A percentile compares a stretch with the other conserved stretches of the same genome.
Conservation (phyloP, 2,329 filamentous ascomycete genomes). For the Arthrobotrys musiformis region DNA sequence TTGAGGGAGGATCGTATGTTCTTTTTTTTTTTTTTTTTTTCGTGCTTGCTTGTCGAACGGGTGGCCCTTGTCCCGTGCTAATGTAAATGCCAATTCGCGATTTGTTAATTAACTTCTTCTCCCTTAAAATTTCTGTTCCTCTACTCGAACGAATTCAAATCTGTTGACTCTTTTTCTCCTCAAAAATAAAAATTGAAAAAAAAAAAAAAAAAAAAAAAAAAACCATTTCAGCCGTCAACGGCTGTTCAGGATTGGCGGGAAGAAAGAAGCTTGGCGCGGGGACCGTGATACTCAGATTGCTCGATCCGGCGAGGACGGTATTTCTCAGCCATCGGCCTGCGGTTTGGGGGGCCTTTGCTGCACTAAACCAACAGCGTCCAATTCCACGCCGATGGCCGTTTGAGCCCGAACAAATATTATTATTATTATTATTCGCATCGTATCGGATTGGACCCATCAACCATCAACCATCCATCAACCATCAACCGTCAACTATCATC, state of each 20-base stretch:
- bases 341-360: conserved; percentile 1
- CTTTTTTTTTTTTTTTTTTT: conserved; percentile 15
- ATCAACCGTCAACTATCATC: neutral
- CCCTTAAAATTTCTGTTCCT: neutral
- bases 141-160: neutral
- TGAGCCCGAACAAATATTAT: neutral
- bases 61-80: conserved; percentile 26
- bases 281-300: conserved; percentile 3
- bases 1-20: conserved; percentile 28
- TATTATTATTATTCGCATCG: neutral
- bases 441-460: neutral
- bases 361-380: conserved; percentile 4
- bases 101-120: neutral
- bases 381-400: conserved; percentile 3
- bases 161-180: too few species aligned
- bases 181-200: too few species aligned
- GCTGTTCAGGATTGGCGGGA: neutral
- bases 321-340: neutral
- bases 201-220: too few species aligned
- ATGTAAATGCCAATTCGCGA: conserved; percentile 20
- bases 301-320: conserved; percentile 1
- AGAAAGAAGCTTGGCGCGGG: neutral
- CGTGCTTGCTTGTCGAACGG: too few species aligned
- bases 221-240: too few species aligned
- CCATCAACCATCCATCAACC: neutral